Evolutionary conservation across 106 monocot species (phyloP).

Genomic region (Allium fistulosum): DNA sequence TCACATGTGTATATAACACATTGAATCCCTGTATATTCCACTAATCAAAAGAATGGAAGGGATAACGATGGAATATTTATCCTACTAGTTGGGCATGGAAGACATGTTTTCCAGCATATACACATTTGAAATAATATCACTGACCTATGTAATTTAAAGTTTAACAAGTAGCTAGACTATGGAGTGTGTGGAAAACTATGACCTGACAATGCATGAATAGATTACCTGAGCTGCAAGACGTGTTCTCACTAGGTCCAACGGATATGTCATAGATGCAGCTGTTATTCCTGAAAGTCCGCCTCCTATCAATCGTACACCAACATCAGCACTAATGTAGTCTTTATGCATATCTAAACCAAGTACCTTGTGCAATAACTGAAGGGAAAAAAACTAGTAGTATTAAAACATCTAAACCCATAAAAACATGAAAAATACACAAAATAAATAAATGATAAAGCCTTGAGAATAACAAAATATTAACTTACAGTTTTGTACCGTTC

Average conservation of each 20-base stretch:
- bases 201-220: conserved; percentile 2
- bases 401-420: neutral
- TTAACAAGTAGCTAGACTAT: too few species aligned
- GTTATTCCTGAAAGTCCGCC: conserved; percentile 90
- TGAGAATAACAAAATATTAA: neutral
- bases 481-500: conserved; percentile 81
- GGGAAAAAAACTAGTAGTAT: too few species aligned
- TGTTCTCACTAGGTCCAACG: conserved; percentile 88
- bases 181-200: too few species aligned
- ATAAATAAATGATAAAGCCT: neutral
- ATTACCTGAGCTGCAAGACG: conserved; percentile 90
- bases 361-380: conserved; percentile 41
- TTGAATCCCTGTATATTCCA: too few species aligned
- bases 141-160: too few species aligned
- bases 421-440: neutral
- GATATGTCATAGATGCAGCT: conserved; percentile 84
- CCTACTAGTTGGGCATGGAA: too few species aligned
- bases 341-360: conserved; percentile 44
- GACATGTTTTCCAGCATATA: too few species aligned
- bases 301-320: conserved; percentile 49
- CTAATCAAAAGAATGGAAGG: too few species aligned
- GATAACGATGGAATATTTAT: too few species aligned
- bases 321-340: conserved; percentile 44
- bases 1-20: too few species aligned
- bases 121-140: too few species aligned